Conservation (phyloP, 768 basidiomycete species). For the Naganishia kalamii region DNA sequence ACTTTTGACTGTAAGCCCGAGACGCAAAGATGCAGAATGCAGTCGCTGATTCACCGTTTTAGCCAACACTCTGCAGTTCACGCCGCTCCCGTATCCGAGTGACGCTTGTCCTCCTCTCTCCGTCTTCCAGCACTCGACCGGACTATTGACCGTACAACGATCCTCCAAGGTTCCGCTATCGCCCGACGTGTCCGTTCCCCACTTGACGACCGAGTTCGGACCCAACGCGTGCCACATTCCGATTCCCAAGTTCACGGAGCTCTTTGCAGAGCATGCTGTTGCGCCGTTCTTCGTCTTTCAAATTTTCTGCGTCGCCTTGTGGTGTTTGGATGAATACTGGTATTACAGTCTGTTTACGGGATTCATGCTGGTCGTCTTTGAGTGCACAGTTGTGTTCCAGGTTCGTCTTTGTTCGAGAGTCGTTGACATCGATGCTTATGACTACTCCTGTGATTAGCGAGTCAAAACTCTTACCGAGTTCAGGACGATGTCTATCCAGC, state of each 20-base stretch:
- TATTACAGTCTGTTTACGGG: conserved; percentile 93
- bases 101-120: conserved; percentile 63
- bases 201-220: conserved; percentile 66
- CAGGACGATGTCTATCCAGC: conserved; percentile 88
- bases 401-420: conserved; percentile 50
- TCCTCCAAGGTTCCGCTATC: conserved; percentile 21
- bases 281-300: conserved; percentile 99
- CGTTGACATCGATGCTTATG: neutral
- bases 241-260: conserved; percentile 82
- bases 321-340: conserved; percentile 99
- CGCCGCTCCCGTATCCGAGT: conserved; percentile 80
- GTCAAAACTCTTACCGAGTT: conserved; percentile 88
- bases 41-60: neutral
- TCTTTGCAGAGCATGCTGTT: conserved; percentile 92
- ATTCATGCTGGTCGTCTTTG: conserved; percentile 97
- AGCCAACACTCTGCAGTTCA: conserved; percentile 59
- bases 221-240: conserved; percentile 96
- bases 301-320: conserved; percentile 91
- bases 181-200: conserved; percentile 49
- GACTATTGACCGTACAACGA: conserved; percentile 50
- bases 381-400: conserved; percentile 99
- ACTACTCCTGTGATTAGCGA: conserved; percentile 54
- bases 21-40: neutral
- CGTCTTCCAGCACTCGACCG: conserved; percentile 55
- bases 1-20: conserved; percentile 53